Evolutionary conservation across 495 filamentous ascomycete species (phyloP), one percentile per base, ranked within the genome.

Genomic region (Tuber indicum): DNA sequence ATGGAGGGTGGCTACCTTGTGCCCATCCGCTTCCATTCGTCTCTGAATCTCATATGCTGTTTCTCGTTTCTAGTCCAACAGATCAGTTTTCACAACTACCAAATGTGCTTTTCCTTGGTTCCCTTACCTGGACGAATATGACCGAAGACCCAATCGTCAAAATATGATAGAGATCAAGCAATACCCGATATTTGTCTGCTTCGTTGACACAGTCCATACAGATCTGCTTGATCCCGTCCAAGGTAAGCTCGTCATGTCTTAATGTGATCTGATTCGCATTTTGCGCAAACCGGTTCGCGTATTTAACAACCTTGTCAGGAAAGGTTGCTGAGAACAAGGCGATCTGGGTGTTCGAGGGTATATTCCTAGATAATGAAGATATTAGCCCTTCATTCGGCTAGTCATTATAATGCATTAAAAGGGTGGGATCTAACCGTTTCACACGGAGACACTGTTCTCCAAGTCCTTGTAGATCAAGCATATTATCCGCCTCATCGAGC

Each of bases 261-360:
- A 99, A 88, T 42, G 93, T 95, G 81, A 98, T 92, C 82, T 93
- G 87, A 85, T 97, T 96, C 26, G 96, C 91, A 19, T 90, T 87
- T 9, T 94, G 94, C 7, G 94, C 92, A 82, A 94, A 98, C 71
- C 87, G 87, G 44, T 87, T 85, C 6, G 95, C 96, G 81, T 93
- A 99, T 75, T 86, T 84, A 83, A 93, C 88, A 32, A 99, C 94
- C 72, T 92, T 88, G 3, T 91, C 86, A 0, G 96, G 94, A 85
- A 98, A 99, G 0, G 96, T 99, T 32, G 96, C 96, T 21, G 95
- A 98, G 86, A 99, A 98, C 16, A 99, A 89, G 52, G 98, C 91
- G 71, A 93, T 90, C 84, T 99, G 96, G 44, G 92, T 87, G 74
- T 86, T 86, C 45, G 1, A 71, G 44, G 66, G 71, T 72, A 72